A percentile compares a stretch with the other conserved stretches of the same genome.
phyloP scores from a whole-genome alignment of 164 flowering plant genomes.

The Paratinospora sagittata region DNA sequence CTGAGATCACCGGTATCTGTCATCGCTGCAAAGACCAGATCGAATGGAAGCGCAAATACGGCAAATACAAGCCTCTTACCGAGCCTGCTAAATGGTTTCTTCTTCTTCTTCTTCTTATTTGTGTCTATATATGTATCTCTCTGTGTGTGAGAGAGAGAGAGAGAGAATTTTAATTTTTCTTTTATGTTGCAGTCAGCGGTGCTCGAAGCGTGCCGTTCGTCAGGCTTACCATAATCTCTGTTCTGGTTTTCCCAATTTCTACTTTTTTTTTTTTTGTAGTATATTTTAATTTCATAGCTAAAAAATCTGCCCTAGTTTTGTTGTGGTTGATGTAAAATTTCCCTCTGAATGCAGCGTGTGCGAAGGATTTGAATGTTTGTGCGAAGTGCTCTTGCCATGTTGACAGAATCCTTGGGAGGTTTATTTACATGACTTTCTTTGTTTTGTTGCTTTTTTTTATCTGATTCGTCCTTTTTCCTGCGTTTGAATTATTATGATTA shows the following conservation, averaged over 20 bases:
- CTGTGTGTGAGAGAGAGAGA: too few species aligned
- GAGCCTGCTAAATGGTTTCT: too few species aligned
- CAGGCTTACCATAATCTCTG: conserved; percentile 91
- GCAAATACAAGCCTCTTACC: too few species aligned
- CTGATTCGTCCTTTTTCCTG: neutral
- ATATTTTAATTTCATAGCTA: too few species aligned
- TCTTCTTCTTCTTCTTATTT: too few species aligned
- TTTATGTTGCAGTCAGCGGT: conserved; percentile 56
- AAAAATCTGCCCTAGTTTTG: neutral
- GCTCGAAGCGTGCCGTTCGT: conserved; percentile 74
- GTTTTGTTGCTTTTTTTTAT: neutral
- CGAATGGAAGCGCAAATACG: too few species aligned
- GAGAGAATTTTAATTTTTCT: too few species aligned
- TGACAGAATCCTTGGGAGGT: conserved; percentile 74
- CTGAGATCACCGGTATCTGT: too few species aligned
- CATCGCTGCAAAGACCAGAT: too few species aligned
- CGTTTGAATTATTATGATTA: neutral
- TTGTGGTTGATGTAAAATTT: conserved; percentile 3
- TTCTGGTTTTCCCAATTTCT: conserved; percentile 37
- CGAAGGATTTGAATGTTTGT: conserved; percentile 78
- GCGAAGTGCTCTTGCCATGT: conserved; percentile 84
- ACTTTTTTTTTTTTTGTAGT: neutral
- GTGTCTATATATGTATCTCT: too few species aligned
- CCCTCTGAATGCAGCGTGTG: conserved; percentile 52
- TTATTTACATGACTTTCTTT: neutral